These are phyloP conservation scores for Fusarium odoratissimum DNA, from an alignment of 2,329 filamentous ascomycete species.

Conservation along the genomic window DNA sequence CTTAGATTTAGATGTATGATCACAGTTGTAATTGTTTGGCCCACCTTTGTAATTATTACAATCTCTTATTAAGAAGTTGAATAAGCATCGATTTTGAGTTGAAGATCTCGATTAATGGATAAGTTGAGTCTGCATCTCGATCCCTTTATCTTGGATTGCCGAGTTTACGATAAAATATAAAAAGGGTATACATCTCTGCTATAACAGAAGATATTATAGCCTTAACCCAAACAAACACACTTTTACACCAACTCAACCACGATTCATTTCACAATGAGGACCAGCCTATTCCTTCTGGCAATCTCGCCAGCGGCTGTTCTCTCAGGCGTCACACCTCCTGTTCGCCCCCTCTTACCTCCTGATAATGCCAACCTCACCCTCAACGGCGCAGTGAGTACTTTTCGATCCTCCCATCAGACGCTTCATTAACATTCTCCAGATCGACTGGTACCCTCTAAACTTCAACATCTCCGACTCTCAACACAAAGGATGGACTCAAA, in stretches of 20 bases:
- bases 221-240: background rate
- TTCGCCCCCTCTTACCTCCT: background rate
- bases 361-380: background rate
- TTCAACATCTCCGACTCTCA: background rate
- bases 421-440: background rate
- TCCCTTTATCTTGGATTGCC: no score
- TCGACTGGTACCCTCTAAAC: background rate
- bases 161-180: background rate
- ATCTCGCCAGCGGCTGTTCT: fast-evolving
- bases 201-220: no score
- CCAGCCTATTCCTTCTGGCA: no score
- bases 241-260: background rate
- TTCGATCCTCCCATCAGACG: fast-evolving
- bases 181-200: fast-evolving
- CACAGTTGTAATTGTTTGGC: fast-evolving
- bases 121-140: background rate
- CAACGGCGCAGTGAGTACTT: background rate
- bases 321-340: background rate
- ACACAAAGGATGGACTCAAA: background rate
- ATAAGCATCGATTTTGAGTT: background rate
- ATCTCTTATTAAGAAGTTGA: background rate
- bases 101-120: background rate
- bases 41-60: background rate
- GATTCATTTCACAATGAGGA: background rate
- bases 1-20: no score